Base-by-base conservation (phyloP, 2,329 filamentous ascomycete genomes). In the Bipolaris zeicola region DNA sequence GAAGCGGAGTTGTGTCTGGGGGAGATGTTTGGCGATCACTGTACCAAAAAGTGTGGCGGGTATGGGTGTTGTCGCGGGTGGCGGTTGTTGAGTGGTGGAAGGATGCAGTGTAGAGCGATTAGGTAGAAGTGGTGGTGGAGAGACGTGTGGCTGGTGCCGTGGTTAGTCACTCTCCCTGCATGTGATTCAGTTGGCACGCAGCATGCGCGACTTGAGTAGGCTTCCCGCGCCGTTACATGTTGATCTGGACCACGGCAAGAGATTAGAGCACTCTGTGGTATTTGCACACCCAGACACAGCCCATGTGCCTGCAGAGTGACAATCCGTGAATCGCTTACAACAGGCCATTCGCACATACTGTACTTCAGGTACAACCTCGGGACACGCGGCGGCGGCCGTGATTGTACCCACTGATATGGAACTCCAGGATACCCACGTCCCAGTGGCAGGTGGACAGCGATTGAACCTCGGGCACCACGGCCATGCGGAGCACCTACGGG, bases 381-480 rank as follows among this genome's bases (percentile, higher is more conserved):
- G 28, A 45, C 18, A 33, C 43, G 14, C 33, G 45, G 51, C 38
- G 20, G 31, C 6, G 24, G 8, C 48, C 18, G 34, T 14, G 43
- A 38, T 36, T 41, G 50, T 52, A 39, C 26, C 53, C 43, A 56
- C 49, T 47, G 33, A 22, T 38, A 43, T 44, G 42, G 43, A 53
- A 43, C 48, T 55, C 31, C 28, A 53, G 31, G 37, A 33, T 56
- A 31, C 38, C 45, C 43, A 52, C 52, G 50, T 33, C 37, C 41
- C 50, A 20, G 34, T 44, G 20, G 34, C n/a, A 38, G 22, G 34
- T 11, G 33, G 34, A n/a, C 45, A 47, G 43, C 52, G 38, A 52
- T 46, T 49, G 48, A 61, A 65, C 66, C 67, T 69, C 67, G 67
- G 67, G 63, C 62, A 57, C 42, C 50, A 60, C 66, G 65, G 66